These are phyloP conservation scores for Eucalyptus curtisii DNA, from an alignment of 345 rosid species.

Conservation along the genomic window DNA sequence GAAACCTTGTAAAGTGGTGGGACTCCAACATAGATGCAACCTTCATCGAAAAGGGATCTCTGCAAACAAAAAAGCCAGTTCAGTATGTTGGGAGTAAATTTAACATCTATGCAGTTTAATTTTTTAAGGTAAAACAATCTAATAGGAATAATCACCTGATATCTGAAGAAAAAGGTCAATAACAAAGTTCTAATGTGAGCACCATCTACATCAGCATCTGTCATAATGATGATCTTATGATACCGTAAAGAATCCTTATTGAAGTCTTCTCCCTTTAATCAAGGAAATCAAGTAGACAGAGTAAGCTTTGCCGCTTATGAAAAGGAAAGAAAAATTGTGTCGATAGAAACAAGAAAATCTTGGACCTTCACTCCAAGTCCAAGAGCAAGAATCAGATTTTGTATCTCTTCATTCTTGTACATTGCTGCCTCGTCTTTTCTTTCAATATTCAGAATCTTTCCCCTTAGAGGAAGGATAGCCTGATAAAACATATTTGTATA, in stretches of 20 bases:
- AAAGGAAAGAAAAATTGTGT: neutral
- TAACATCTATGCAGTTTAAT: neutral
- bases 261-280: constrained; percentile 81
- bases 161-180: constrained; percentile 92
- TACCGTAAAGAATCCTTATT: constrained; percentile 76
- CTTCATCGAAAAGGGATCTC: constrained; percentile 85
- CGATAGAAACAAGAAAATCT: neutral
- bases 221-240: constrained; percentile 90
- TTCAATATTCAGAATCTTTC: constrained; percentile 90
- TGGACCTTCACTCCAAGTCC: constrained; percentile 96
- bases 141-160: constrained; percentile 49
- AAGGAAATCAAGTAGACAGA: neutral
- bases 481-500: constrained; percentile 7
- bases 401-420: constrained; percentile 98
- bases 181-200: constrained; percentile 95
- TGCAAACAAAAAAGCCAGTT: constrained; percentile 4
- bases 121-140: neutral
- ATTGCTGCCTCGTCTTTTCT: constrained; percentile 96
- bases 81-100: neutral
- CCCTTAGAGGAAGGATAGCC: constrained; percentile 98
- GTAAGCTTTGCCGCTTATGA: neutral
- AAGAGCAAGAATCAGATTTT: constrained; percentile 86
- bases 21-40: constrained; percentile 96
- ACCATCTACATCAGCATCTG: constrained; percentile 99
- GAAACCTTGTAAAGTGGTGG: constrained; percentile 93